Percentiles rank a stretch among this genome's conserved stretches.
Conservation (phyloP, 805 yeast species). For the Pichia kluyveri region DNA sequence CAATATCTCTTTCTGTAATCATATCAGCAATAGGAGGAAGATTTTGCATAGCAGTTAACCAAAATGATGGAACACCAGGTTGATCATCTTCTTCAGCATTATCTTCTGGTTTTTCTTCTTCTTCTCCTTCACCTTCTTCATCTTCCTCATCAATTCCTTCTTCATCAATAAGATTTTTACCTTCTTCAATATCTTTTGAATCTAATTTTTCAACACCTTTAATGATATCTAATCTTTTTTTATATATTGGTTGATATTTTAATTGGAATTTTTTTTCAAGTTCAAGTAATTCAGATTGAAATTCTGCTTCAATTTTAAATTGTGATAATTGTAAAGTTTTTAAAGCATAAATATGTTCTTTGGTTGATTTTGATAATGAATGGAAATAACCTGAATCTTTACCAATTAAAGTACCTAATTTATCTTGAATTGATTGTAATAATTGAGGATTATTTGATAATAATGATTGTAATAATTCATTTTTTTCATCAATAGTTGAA, state of each 20-base stretch:
- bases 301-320: slow-evolving; percentile 78
- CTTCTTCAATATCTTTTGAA: slow-evolving; percentile 46
- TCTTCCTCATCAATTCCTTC: slow-evolving; percentile 27
- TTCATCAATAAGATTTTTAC: slow-evolving; percentile 41
- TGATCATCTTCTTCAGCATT: slow-evolving; percentile 26
- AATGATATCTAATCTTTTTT: slow-evolving; percentile 63
- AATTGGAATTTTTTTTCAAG: slow-evolving; percentile 73
- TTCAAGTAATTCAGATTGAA: slow-evolving; percentile 79
- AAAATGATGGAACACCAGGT: slow-evolving; percentile 86
- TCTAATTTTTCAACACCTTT: slow-evolving; percentile 71
- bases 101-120: slow-evolving; percentile 32
- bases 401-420: slow-evolving; percentile 77
- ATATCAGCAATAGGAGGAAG: slow-evolving; percentile 72
- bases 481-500: slow-evolving; percentile 68
- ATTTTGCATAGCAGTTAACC: slow-evolving; percentile 94
- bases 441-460: slow-evolving; percentile 66
- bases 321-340: slow-evolving; percentile 75
- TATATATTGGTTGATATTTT: slow-evolving; percentile 69
- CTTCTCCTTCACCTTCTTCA: slow-evolving; percentile 34
- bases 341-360: slow-evolving; percentile 70
- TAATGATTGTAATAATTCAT: slow-evolving; percentile 27
- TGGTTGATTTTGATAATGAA: slow-evolving; percentile 60
- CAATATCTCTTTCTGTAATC: slow-evolving; percentile 84
- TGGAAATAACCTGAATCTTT: slow-evolving; percentile 80
- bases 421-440: slow-evolving; percentile 82